Base-by-base conservation (phyloP, 2,329 filamentous ascomycete genomes). In the Diaporthe helianthi region DNA sequence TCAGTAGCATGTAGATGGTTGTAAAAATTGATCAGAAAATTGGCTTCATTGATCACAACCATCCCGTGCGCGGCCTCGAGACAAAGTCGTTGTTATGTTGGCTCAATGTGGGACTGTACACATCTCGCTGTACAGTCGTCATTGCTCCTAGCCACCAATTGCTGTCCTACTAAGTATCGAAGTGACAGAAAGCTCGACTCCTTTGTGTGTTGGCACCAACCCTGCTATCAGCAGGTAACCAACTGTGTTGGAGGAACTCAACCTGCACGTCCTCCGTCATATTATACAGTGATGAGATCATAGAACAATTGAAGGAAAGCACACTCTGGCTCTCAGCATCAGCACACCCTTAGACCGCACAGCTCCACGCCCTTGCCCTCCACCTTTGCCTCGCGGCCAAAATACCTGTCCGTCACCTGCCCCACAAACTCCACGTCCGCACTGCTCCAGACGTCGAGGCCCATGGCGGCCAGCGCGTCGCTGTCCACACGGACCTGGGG, bases 381-480 rank as follows among this genome's bases (percentile, higher is more conserved):
- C 24, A 93, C 86, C 73, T 84, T 84, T 12, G 89, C 89, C 55
- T 83, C 79, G 19, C 90, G 82, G 36, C 83, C 87, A 79, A 93
- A 94, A 80, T 93, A 95, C 72, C 87, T 80, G 71, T 79, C 83
- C 53, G 87, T 81, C 63, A 92, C 81, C 67, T 90, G 89, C 71
- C 82, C 82, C 19, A 93, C 85, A 75, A 94, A 95, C 3, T 82
- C 82, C n/a, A 86, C 87, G 76, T 95, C 93, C 19, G 83, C 83
- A 38, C 85, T 83, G 76, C 91, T 94, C 92, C 92, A 96, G 0
- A 90, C 84, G 74, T 96, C 93, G 24, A 96, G 84, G 0, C 93
- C 93, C 89, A 95, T 91, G 54, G 85, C 83, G 69, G 88, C 85
- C 61, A 95, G 78, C 67, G 92, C 88, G 31, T 89, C 89, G 72